Conservation (phyloP, 495 filamentous ascomycete genomes). For the Penicillium argentinense region DNA sequence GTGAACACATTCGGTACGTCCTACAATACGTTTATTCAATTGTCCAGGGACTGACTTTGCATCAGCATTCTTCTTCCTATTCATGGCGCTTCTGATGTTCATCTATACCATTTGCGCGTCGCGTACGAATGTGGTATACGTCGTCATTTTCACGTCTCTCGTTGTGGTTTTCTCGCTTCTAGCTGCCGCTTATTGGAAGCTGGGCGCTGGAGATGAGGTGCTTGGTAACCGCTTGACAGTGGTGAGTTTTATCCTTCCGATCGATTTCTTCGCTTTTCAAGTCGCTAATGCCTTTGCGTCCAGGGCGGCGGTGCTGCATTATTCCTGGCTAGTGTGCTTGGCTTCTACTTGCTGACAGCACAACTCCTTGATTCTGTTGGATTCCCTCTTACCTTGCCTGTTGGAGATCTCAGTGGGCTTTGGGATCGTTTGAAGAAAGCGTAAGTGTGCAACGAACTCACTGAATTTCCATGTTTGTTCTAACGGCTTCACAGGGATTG, state of each 20-base stretch:
- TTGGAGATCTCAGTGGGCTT: slow-evolving; percentile 13
- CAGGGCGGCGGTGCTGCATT: slow-evolving; percentile 10
- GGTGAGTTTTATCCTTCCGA: background rate
- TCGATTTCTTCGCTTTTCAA: no score
- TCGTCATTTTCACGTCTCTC: slow-evolving; percentile 7
- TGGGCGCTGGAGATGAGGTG: slow-evolving; percentile 4
- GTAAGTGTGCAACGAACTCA: slow-evolving; percentile 4
- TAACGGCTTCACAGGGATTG: background rate
- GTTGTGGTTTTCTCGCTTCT: slow-evolving; percentile 7
- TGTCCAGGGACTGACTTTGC: no score
- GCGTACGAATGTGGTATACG: slow-evolving; percentile 10
- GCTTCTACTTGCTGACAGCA: slow-evolving; percentile 10
- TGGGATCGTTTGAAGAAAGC: background rate
- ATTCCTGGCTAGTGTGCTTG: slow-evolving; percentile 10
- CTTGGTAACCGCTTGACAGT: slow-evolving; percentile 4
- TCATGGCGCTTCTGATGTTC: slow-evolving; percentile 15
- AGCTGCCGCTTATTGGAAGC: slow-evolving; percentile 8
- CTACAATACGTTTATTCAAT: no score
- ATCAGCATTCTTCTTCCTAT: slow-evolving; percentile 15
- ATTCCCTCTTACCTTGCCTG: slow-evolving; percentile 9
- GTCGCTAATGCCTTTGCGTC: no score
- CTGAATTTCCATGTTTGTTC: background rate
- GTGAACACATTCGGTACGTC: slow-evolving; percentile 12
- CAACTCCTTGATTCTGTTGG: slow-evolving; percentile 14
- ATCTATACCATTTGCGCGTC: slow-evolving; percentile 13